These are phyloP conservation scores for Lodderomyces metapsilosis DNA, from an alignment of 1,139 yeast genomes.

Conservation along the genomic window DNA sequence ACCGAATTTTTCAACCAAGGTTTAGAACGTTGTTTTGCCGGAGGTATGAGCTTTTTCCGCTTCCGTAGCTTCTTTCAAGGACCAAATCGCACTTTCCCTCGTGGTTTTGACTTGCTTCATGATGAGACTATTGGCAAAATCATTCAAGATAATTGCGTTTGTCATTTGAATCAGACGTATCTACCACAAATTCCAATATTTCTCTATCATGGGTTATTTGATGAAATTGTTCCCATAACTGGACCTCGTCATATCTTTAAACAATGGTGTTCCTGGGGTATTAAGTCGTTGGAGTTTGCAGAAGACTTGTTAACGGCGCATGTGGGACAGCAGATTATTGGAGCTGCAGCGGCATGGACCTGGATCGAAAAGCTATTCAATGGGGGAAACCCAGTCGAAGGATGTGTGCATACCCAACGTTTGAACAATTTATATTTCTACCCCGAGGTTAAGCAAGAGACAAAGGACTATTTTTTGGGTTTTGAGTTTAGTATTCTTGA, in stretches of 20 bases:
- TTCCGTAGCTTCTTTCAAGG: slow-evolving; percentile 9
- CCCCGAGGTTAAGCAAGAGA: slow-evolving; percentile 5
- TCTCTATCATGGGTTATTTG: slow-evolving; percentile 31
- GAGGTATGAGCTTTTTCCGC: background rate
- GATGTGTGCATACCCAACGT: slow-evolving; percentile 11
- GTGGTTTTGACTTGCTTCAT: slow-evolving; percentile 19
- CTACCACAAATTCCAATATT: slow-evolving; percentile 34
- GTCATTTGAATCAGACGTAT: slow-evolving; percentile 10
- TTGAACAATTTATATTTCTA: slow-evolving; percentile 9
- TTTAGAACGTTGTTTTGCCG: slow-evolving; percentile 6
- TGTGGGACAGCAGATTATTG: slow-evolving; percentile 24
- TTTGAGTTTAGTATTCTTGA: slow-evolving; percentile 5
- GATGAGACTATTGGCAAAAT: slow-evolving; percentile 15
- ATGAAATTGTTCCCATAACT: slow-evolving; percentile 27
- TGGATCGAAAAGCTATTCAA: slow-evolving; percentile 21
- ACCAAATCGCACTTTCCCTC: slow-evolving; percentile 10
- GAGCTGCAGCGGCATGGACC: slow-evolving; percentile 31
- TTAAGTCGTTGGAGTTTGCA: slow-evolving; percentile 29
- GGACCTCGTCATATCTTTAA: slow-evolving; percentile 25
- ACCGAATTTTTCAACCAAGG: slow-evolving; percentile 3
- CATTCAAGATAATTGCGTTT: slow-evolving; percentile 23
- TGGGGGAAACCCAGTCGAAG: slow-evolving; percentile 9
- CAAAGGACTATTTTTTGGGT: slow-evolving; percentile 5
- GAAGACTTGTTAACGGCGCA: slow-evolving; percentile 27
- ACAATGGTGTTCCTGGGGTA: slow-evolving; percentile 32